Evolutionary conservation across 1,284 basidiomycete genomes (phyloP).

Genomic region (Takashimella koratensis): DNA sequence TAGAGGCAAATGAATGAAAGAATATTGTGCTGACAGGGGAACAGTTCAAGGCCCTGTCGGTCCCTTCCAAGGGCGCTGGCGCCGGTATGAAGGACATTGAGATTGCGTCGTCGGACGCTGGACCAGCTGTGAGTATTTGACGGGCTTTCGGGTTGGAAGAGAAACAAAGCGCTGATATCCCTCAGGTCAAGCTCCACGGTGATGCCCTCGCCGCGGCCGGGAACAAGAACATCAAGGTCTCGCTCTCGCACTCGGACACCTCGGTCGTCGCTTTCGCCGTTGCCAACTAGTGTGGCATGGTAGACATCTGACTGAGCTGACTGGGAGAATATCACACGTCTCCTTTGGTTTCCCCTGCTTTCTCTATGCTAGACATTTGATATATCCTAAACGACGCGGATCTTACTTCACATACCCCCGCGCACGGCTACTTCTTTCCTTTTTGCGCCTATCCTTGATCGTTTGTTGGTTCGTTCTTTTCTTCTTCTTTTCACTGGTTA

Average conservation of each 20-base stretch:
- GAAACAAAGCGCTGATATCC: conserved; percentile 57
- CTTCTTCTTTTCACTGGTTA: no score
- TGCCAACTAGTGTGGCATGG: conserved; percentile 37
- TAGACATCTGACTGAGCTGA: no score
- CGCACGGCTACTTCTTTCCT: no score
- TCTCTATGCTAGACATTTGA: no score
- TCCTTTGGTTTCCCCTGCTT: no score
- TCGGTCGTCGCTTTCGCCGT: conserved; percentile 49
- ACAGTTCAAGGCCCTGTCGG: conserved; percentile 88
- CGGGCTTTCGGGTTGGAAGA: background rate
- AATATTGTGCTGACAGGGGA: background rate
- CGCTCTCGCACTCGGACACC: conserved; percentile 69
- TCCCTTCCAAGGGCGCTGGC: conserved; percentile 83
- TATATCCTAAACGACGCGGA: no score
- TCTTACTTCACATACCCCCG: no score
- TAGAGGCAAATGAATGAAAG: background rate
- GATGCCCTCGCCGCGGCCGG: conserved; percentile 72
- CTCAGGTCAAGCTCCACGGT: conserved; percentile 74
- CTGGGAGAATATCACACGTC: no score
- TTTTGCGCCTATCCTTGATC: no score
- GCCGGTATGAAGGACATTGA: conserved; percentile 96
- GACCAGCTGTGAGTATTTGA: conserved; percentile 33
- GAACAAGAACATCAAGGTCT: conserved; percentile 72
- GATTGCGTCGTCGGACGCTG: conserved; percentile 64
- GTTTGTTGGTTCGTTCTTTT: no score